Evolutionary conservation across 345 rosid genomes (phyloP), one percentile per base, ranked within the genome.

Genomic region (Brassica cretica): DNA sequence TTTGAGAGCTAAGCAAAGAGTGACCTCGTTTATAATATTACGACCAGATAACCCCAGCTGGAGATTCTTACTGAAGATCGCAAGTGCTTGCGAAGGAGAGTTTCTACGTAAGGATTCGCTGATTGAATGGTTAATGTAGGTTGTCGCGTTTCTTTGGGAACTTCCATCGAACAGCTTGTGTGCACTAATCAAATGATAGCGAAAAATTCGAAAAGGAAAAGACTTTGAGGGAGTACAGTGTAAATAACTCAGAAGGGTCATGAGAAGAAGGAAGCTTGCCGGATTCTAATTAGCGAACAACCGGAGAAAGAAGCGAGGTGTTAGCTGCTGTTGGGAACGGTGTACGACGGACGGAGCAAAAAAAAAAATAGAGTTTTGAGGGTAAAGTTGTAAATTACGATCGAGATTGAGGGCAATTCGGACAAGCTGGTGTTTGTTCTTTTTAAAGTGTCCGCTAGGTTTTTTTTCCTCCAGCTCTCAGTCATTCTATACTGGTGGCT

Each of bases 1-100:
- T 84, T 89, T 94, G 77, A 92, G 89, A 12, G 88, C 90, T 15
- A 88, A 70, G 8, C 93, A 80, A 27, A 90, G n/a, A 2, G 89
- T 88, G 61, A 85, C 88, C 70, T 86, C 89, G 64, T 91, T 85
- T 25, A 89, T 18, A 18, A 87, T 27, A 19, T 12, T 77, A 67
- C 72, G 61, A 63, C 27, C 15, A 24, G 29, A 6, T 10, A 72
- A 49, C 18, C 84, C 86, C 71, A 78, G 75, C 60, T 56, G 84
- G 62, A 90, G 76, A 70, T 79, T 85, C 11, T 68, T 68, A 77
- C 76, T 87, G 81, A 91, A 82, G 39, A 66, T 70, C 16, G 71
- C 70, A 66, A 90, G 84, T 0, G 90, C 86, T 66, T 70, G 79
- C 39, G 59, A 35, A 8, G 85, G 83, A 64, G 78, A 75, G 16